Base-by-base conservation (phyloP, 495 filamentous ascomycete species). In the Penicillium pulvis region DNA sequence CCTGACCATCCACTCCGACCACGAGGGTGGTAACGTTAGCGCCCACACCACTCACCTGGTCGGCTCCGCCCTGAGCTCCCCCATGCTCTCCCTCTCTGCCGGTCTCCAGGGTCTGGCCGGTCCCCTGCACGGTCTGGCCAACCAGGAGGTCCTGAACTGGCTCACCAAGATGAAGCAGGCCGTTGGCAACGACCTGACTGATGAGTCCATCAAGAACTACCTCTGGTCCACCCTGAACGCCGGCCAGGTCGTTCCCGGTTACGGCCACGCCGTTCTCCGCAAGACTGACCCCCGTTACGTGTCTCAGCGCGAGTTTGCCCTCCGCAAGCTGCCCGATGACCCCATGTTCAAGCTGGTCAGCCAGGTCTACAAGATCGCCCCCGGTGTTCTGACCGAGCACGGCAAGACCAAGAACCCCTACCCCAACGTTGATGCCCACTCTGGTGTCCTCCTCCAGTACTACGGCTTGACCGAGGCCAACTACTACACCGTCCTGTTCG, bases 401-500 rank as follows among this genome's bases (percentile, higher is more conserved):
- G 94, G 94, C 79, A 98, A 98, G 90, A 96, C 92, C 78, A 95
- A 95, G 89, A 94, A 95, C 88, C 84, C 86, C 53, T 89, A 80
- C 76, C 87, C 86, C 59, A 87, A 88, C 73, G 86, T 89, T 56
- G 87, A 90, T 73, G 81, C 84, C 70, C 94, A 98, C 88, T 96
- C 91, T 42, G 94, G 94, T 83, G 94, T 98, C 63, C 91, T 98
- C 63, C 90, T 98, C 55, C 95, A 98, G 82, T 96, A 98, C 85
- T 98, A 98, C 78, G 94, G 94, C 67, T 82, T 98, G 75, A 98
- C 90, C 59, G 93, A 98, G 84, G 88, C 94, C 75, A 97, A 88
- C 88, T 98, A 94, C 87, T 98, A 98, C 87, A 98, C 94, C 57
- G 94, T 98, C 54, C 88, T 98, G 68, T 98, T 98, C 79, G 94